Conservation (phyloP, 495 filamentous ascomycete genomes). For the Opeltia flavorubescens region DNA sequence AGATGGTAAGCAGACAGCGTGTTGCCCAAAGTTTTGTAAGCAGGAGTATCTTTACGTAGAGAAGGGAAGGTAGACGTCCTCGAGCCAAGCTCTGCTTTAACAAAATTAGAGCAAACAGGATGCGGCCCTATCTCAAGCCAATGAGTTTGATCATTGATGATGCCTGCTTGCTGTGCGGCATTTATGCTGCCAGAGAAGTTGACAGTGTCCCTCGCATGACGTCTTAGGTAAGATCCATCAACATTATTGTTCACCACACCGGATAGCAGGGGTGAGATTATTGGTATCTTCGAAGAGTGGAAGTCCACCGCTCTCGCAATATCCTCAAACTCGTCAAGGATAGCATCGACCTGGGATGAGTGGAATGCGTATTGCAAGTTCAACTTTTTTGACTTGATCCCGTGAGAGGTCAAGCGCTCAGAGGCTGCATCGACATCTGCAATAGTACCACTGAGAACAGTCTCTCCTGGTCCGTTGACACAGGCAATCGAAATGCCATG, state of each 20-base stretch:
- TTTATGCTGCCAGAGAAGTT: slow-evolving; percentile 17
- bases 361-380: slow-evolving; percentile 73
- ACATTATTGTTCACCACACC: slow-evolving; percentile 43
- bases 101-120: slow-evolving; percentile 18
- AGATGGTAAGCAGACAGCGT: slow-evolving; percentile 40
- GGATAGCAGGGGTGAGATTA: slow-evolving; percentile 56
- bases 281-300: slow-evolving; percentile 44
- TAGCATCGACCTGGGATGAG: slow-evolving; percentile 64
- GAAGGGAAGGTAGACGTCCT: slow-evolving; percentile 34
- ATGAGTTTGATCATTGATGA: slow-evolving; percentile 11
- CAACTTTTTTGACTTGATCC: slow-evolving; percentile 54
- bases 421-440: slow-evolving; percentile 40
- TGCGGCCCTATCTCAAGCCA: slow-evolving; percentile 30
- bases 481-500: slow-evolving; percentile 30
- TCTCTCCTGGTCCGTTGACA: slow-evolving; percentile 36
- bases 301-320: slow-evolving; percentile 45
- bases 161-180: not conserved
- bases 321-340: slow-evolving; percentile 50
- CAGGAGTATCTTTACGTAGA: slow-evolving; percentile 20
- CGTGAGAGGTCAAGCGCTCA: slow-evolving; percentile 36
- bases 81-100: slow-evolving; percentile 32
- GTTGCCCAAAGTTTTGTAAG: slow-evolving; percentile 40
- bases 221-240: slow-evolving; percentile 21
- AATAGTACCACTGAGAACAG: slow-evolving; percentile 34
- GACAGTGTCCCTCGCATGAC: slow-evolving; percentile 16